These are phyloP conservation scores for Verticillium longisporum DNA, from an alignment of 2,329 filamentous ascomycete genomes.

Conservation along the genomic window DNA sequence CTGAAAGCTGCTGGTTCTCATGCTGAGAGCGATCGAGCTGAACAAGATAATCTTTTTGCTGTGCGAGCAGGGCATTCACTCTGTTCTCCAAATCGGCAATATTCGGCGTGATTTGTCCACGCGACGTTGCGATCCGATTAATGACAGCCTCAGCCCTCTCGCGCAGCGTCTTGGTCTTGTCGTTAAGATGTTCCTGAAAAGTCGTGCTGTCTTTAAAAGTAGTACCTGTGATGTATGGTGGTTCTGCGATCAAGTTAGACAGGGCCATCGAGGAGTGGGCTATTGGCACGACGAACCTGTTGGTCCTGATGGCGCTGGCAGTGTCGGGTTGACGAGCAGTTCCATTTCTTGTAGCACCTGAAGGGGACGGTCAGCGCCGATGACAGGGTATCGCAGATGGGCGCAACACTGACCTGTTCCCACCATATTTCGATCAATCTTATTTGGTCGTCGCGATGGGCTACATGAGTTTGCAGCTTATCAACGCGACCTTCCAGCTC, in stretches of 20 bases:
- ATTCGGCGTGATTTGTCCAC: slow-evolving; percentile 57
- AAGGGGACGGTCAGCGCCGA: slow-evolving; percentile 15
- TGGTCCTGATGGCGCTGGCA: slow-evolving; percentile 24
- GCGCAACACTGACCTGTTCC: slow-evolving; percentile 62
- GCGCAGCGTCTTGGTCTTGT: slow-evolving; percentile 70
- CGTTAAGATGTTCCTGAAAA: slow-evolving; percentile 77
- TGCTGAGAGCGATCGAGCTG: slow-evolving; percentile 68
- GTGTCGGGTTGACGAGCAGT: slow-evolving; percentile 44
- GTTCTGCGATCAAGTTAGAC: slow-evolving; percentile 31
- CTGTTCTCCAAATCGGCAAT: slow-evolving; percentile 66
- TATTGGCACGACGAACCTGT: slow-evolving; percentile 10
- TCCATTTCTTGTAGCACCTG: slow-evolving; percentile 60
- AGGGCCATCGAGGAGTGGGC: neutral
- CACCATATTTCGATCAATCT: slow-evolving; percentile 91
- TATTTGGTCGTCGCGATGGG: slow-evolving; percentile 87
- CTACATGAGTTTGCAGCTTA: slow-evolving; percentile 69
- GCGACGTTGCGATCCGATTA: slow-evolving; percentile 40
- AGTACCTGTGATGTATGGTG: slow-evolving; percentile 50
- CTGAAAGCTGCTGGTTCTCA: slow-evolving; percentile 79
- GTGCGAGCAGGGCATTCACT: slow-evolving; percentile 67
- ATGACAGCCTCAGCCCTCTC: slow-evolving; percentile 67
- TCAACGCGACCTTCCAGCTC: slow-evolving; percentile 75
- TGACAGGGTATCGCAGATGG: slow-evolving; percentile 7
- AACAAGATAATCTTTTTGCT: slow-evolving; percentile 73
- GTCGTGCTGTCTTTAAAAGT: slow-evolving; percentile 57